Percentiles rank a stretch among this genome's conserved stretches.
phyloP scores from a whole-genome alignment of 2,329 filamentous ascomycete genomes.

The Dichotomopilus funicola region DNA sequence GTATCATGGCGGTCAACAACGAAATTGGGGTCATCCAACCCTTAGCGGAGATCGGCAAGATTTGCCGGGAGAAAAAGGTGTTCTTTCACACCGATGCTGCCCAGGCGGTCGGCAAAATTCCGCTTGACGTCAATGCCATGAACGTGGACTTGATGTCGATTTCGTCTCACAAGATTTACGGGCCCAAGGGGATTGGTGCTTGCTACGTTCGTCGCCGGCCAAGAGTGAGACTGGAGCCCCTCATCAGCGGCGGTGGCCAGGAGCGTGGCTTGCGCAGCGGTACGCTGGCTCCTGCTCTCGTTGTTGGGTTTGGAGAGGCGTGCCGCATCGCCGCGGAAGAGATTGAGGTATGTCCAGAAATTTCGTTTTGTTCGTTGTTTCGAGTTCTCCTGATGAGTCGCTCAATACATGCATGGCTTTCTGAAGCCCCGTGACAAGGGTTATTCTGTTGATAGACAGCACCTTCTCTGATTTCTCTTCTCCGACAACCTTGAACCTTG shows the following conservation, averaged over 20 bases:
- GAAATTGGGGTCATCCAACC: conserved; percentile 99
- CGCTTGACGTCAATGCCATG: conserved; percentile 93
- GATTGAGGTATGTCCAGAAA: conserved; percentile 65
- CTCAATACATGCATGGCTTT: conserved; percentile 83
- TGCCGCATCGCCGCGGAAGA: conserved; percentile 88
- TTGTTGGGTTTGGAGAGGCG: conserved; percentile 91
- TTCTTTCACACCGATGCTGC: conserved; percentile 98
- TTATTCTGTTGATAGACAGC: conserved; percentile 57
- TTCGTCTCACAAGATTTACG: conserved; percentile 97
- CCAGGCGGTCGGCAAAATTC: conserved; percentile 98
- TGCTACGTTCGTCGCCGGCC: conserved; percentile 92
- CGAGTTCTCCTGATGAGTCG: conserved; percentile 62
- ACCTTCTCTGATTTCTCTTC: conserved; percentile 52
- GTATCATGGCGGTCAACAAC: conserved; percentile 99
- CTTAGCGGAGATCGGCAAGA: conserved; percentile 81
- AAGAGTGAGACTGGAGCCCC: conserved; percentile 86
- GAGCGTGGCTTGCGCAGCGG: conserved; percentile 92
- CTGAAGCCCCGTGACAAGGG: conserved; percentile 64
- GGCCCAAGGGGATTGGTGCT: conserved; percentile 92
- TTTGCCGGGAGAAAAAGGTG: conserved; percentile 85
- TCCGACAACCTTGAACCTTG: neutral
- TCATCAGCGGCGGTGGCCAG: conserved; percentile 94
- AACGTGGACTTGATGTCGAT: conserved; percentile 99
- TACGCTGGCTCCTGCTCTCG: conserved; percentile 80
- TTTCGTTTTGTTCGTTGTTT: conserved; percentile 15